These are phyloP conservation scores for Plectranthus barbatus DNA, from an alignment of 257 asterid species.

Conservation along the genomic window DNA sequence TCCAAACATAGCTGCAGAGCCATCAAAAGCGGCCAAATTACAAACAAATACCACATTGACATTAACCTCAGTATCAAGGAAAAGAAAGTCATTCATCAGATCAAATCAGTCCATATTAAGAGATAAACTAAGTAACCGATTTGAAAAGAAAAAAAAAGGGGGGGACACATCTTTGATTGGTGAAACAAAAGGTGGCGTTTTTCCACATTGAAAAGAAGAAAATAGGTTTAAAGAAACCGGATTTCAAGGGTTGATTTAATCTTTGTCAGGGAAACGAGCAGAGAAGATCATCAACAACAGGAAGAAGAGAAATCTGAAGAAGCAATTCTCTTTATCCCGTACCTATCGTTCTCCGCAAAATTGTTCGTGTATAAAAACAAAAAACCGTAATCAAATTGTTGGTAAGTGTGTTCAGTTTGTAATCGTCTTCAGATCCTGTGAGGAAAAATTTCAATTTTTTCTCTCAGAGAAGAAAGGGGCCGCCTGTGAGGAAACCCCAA, in stretches of 20 bases:
- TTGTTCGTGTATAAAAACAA: constrained; percentile 11
- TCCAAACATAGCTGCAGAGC: constrained; percentile 12
- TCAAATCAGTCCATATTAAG: constrained; percentile 18
- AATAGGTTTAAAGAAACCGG: not conserved
- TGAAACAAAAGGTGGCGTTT: constrained; percentile 2
- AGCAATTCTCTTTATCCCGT: constrained; percentile 25
- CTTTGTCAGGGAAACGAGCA: constrained; percentile 18
- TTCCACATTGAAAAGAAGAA: not conserved
- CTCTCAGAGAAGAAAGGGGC: constrained; percentile 24
- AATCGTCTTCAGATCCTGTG: constrained; percentile 27
- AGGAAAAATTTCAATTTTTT: constrained; percentile 18
- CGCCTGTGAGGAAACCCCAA: constrained; percentile 39
- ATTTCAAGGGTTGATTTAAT: constrained; percentile 2
- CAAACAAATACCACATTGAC: constrained; percentile 17
- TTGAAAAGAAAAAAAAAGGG: constrained; percentile 2
- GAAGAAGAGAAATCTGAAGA: constrained; percentile 24
- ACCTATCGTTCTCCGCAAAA: constrained; percentile 32
- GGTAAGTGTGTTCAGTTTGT: constrained; percentile 23
- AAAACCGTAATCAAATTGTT: constrained; percentile 11
- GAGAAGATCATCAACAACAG: constrained; percentile 27
- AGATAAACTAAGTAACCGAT: constrained; percentile 4
- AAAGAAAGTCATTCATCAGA: not conserved
- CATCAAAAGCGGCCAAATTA: not conserved
- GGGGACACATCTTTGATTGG: constrained; percentile 8
- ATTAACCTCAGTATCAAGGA: constrained; percentile 9